Evolutionary conservation across 805 yeast genomes (phyloP), one percentile per base, ranked within the genome.

Genomic region (Ogataea methylovora): DNA sequence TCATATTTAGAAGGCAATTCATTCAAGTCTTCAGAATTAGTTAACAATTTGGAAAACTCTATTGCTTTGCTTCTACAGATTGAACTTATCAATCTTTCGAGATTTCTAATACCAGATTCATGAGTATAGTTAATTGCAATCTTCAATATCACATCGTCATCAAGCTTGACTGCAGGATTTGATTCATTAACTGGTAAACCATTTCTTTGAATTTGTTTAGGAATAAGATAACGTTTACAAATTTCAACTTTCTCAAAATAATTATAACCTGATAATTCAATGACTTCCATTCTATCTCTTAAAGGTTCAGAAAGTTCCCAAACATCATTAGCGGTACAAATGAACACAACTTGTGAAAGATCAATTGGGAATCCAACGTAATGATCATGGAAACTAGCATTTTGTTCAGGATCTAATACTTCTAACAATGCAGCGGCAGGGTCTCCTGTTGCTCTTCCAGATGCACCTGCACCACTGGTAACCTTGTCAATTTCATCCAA

Each of bases 331-430:
- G 95, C 90, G 1, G 96, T 86, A 46, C 95, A 88, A 34, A 86
- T 71, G 49, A 86, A 86, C 15, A 84, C 60, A 11, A 84, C 81
- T 45, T 83, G 84, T 5, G 94, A 82, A 43, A 86, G 60, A 51
- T 86, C 95, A 15, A 86, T 67, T 0, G 95, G 94, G 59, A 86
- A 81, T 5, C 92, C 92, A 35, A 86, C 58, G 53, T 83, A 86
- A 53, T 84, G 94, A 58, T 86, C 96, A 25, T 71, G 73, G 57
- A 85, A 86, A 22, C 73, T 65, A 24, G 63, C 58, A 56, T 86
- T 86, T 52, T 86, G 95, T 53, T 86, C 95, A 0, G 96, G 95
- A 49, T 86, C 96, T 40, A 86, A 66, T 1, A 86, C 88, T 55
- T 86, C 96, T 39, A 86, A 65, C 46, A 86, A 64, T 0, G 95